These are phyloP conservation scores for Quercus robur DNA, from an alignment of 306 rosid species.

Conservation along the genomic window DNA sequence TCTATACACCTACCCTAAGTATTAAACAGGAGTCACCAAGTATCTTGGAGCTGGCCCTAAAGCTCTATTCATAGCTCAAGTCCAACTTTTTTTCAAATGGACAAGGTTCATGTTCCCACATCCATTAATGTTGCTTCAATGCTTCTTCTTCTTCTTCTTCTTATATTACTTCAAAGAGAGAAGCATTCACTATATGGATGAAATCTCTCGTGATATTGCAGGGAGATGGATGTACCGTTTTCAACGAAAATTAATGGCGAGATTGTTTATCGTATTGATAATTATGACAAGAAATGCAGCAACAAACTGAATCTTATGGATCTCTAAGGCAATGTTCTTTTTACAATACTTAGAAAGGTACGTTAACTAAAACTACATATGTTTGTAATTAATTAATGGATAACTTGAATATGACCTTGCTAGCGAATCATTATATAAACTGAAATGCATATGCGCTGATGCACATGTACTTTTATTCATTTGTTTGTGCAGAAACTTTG, in stretches of 20 bases:
- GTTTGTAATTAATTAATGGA: no score
- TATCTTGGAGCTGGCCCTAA: no score
- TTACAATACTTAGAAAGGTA: slow-evolving; percentile 57
- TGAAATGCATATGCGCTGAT: no score
- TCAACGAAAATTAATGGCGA: slow-evolving; percentile 48
- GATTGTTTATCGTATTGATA: slow-evolving; percentile 69
- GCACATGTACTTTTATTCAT: no score
- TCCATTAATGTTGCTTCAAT: no score
- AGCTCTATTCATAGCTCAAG: no score
- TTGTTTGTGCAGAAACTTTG: slow-evolving; percentile 43
- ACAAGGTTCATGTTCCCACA: slow-evolving; percentile 27
- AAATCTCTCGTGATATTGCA: slow-evolving; percentile 65
- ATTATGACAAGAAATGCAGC: slow-evolving; percentile 64
- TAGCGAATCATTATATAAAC: neutral
- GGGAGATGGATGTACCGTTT: slow-evolving; percentile 82
- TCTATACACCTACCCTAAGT: no score
- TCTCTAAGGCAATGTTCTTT: slow-evolving; percentile 58
- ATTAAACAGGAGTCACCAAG: no score
- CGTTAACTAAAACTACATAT: neutral
- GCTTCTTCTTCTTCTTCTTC: slow-evolving; percentile 6
- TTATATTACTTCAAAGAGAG: slow-evolving; percentile 30
- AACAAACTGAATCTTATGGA: slow-evolving; percentile 79
- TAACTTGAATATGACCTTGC: neutral
- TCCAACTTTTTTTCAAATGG: slow-evolving; percentile 18
- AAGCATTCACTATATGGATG: slow-evolving; percentile 80